phyloP scores from a whole-genome alignment of 495 filamentous ascomycete species.

The Tricharina praecox region DNA sequence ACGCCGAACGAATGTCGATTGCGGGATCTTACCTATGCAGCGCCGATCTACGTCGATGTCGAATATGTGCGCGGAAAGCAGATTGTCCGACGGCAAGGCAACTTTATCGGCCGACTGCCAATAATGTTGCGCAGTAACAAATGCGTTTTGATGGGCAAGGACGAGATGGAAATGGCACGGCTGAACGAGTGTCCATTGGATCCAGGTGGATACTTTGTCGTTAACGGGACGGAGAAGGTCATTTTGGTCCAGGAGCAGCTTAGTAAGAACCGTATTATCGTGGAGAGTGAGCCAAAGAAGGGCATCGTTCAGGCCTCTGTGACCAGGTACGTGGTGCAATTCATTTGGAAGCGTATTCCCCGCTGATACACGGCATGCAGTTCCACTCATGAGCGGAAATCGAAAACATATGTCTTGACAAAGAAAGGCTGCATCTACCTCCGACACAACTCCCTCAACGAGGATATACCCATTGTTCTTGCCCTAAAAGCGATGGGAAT shows the following conservation, averaged over 20 bases:
- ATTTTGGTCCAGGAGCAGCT: conserved; percentile 96
- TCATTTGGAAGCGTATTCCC: too few species aligned
- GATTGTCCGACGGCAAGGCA: conserved; percentile 47
- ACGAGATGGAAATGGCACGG: conserved; percentile 63
- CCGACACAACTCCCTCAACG: conserved; percentile 80
- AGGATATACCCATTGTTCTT: conserved; percentile 83
- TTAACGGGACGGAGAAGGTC: conserved; percentile 79
- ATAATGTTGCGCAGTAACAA: conserved; percentile 94
- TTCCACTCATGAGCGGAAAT: conserved; percentile 92
- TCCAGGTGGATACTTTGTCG: conserved; percentile 90
- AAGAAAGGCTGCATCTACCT: conserved; percentile 84
- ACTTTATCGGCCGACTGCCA: conserved; percentile 75
- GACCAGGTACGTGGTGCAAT: conserved; percentile 43
- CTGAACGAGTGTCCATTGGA: conserved; percentile 91
- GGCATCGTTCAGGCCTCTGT: conserved; percentile 88
- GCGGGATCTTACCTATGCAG: conserved; percentile 88
- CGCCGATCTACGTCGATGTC: conserved; percentile 77
- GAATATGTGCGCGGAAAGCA: conserved; percentile 62
- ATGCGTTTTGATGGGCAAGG: conserved; percentile 65
- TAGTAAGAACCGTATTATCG: conserved; percentile 96
- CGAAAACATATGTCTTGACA: conserved; percentile 82
- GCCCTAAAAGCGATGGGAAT: conserved; percentile 87
- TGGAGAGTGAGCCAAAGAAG: conserved; percentile 79
- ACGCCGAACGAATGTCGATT: conserved; percentile 91
- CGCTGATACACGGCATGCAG: conserved; percentile 30